Conservation (phyloP, 2,329 filamentous ascomycete genomes). For the Exserohilum turcica region DNA sequence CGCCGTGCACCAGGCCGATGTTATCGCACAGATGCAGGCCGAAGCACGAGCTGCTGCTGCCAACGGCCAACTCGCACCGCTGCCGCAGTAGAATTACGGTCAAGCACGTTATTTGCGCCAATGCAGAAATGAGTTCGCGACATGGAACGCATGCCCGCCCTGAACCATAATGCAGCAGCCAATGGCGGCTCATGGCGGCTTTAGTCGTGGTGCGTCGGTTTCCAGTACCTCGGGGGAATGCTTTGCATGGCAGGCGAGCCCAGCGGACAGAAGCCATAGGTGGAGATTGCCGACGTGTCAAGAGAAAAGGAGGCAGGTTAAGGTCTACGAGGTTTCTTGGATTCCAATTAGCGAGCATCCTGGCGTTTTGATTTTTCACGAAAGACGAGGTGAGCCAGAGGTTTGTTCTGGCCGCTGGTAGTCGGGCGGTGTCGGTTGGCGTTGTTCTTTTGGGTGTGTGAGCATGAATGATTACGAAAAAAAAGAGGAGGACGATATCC, state of each 20-base stretch:
- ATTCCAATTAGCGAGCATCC: constrained; percentile 44
- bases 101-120: neutral
- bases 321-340: constrained; percentile 22
- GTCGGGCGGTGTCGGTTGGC: constrained; percentile 15
- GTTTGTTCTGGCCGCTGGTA: constrained; percentile 19
- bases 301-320: constrained; percentile 1
- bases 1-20: constrained; percentile 74
- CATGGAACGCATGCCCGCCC: neutral
- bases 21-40: constrained; percentile 48
- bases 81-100: constrained; percentile 23
- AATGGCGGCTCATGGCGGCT: neutral
- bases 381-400: constrained; percentile 20
- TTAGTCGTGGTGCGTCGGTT: neutral
- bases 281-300: neutral
- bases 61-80: constrained; percentile 26
- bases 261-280: neutral
- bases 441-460: constrained; percentile 21
- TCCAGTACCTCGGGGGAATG: neutral
- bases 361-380: constrained; percentile 33
- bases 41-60: constrained; percentile 30
- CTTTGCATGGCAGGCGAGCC: neutral
- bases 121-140: neutral
- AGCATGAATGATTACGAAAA: constrained; percentile 12
- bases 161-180: neutral
- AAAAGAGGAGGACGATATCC: constrained; percentile 26